phyloP scores from a whole-genome alignment of 139 green algal genomes.

The Coccomyxa sp. region DNA sequence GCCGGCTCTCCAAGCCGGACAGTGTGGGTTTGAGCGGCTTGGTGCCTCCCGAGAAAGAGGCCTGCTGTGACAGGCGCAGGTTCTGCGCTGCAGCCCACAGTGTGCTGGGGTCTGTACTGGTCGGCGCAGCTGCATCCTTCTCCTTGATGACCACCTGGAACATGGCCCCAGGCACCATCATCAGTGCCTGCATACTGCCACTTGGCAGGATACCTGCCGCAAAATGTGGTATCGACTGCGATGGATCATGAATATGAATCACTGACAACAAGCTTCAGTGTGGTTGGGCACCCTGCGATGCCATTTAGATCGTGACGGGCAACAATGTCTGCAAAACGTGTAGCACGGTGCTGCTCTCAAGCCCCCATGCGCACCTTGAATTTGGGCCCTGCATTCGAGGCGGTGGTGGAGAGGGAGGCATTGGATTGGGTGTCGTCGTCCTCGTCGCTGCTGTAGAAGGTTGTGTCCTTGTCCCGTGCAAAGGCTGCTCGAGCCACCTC shows the following conservation, averaged over 20 bases:
- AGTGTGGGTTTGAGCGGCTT: too few species aligned
- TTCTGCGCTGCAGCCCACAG: background rate
- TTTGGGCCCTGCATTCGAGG: background rate
- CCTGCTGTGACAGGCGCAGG: background rate
- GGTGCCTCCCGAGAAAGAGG: too few species aligned
- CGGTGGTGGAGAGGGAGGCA: background rate
- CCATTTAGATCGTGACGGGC: too few species aligned
- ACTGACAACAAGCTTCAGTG: too few species aligned
- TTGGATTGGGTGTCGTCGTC: background rate
- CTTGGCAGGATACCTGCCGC: background rate
- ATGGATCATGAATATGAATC: too few species aligned
- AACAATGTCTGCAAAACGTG: too few species aligned
- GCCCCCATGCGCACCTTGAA: background rate
- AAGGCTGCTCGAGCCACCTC: constrained; percentile 15
- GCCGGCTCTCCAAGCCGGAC: too few species aligned
- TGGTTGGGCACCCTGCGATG: too few species aligned
- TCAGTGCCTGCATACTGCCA: background rate
- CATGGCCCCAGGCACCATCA: background rate
- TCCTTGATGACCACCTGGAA: background rate
- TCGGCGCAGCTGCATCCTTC: background rate
- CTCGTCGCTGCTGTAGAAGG: constrained; percentile 24
- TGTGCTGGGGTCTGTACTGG: background rate
- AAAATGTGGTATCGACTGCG: too few species aligned
- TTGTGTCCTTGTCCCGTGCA: background rate
- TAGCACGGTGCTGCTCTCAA: too few species aligned